A percentile compares a stretch with the other conserved stretches of the same genome.
phyloP scores from a whole-genome alignment of 768 basidiomycete species.

The Leucosporidium scottii region DNA sequence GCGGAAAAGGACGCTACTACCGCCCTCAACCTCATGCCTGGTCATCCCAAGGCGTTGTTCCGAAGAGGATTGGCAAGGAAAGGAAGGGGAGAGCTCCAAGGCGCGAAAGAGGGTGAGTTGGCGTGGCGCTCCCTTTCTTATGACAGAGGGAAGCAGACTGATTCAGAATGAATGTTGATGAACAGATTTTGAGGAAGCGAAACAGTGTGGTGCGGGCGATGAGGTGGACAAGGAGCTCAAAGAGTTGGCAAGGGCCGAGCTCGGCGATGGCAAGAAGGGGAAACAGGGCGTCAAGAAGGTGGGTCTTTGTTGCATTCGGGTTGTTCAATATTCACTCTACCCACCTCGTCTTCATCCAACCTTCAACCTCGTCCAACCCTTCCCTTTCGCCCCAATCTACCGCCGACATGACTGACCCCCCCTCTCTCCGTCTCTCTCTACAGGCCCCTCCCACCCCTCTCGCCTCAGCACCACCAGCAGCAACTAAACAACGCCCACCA shows the following conservation, averaged over 20 bases:
- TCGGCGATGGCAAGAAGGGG: background rate
- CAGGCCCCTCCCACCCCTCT: background rate
- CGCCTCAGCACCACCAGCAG: background rate
- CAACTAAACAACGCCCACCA: background rate
- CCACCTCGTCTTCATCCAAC: too few species aligned
- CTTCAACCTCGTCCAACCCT: too few species aligned
- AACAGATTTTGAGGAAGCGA: slow-evolving; percentile 20
- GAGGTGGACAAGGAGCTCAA: slow-evolving; percentile 22
- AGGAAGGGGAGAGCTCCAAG: slow-evolving; percentile 22
- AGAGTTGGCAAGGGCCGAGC: background rate
- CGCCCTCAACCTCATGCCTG: slow-evolving; percentile 41
- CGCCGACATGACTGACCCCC: background rate
- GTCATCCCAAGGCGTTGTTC: slow-evolving; percentile 43
- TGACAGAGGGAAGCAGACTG: background rate
- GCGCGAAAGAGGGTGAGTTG: slow-evolving; percentile 12
- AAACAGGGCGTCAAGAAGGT: background rate
- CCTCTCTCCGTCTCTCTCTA: background rate
- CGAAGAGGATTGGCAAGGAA: slow-evolving; percentile 43
- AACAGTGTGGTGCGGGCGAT: slow-evolving; percentile 9
- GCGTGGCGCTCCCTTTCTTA: background rate
- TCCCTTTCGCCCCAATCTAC: too few species aligned
- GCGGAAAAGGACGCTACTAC: slow-evolving; percentile 40
- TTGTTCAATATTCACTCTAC: too few species aligned
- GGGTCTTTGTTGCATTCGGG: background rate
- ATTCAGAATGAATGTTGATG: background rate